Conservation (phyloP, 1,139 yeast genomes). For the Blastobotrys buckinghamii region DNA sequence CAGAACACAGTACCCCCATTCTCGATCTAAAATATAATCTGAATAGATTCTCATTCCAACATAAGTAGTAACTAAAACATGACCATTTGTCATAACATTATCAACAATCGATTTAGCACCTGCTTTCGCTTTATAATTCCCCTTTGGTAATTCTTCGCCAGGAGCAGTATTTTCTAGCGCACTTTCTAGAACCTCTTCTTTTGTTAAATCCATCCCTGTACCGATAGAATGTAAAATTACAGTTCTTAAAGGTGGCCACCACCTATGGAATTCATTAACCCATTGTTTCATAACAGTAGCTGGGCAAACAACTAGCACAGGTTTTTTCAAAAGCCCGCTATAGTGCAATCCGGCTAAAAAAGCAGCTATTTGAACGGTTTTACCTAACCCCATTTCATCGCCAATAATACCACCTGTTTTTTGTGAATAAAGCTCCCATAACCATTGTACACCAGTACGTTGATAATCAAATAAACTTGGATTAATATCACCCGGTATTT, state of each 20-base stretch:
- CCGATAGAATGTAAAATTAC: conserved; percentile 90
- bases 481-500: conserved; percentile 85
- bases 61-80: conserved; percentile 84
- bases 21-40: conserved; percentile 54
- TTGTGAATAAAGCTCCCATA: conserved; percentile 75
- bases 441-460: conserved; percentile 75
- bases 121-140: conserved; percentile 18
- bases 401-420: conserved; percentile 93
- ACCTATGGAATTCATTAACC: conserved; percentile 90
- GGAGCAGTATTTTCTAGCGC: conserved; percentile 45
- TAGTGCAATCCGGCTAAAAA: conserved; percentile 88
- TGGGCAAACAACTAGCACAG: conserved; percentile 86
- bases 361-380: conserved; percentile 86
- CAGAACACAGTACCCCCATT: conserved; percentile 87
- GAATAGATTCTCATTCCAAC: conserved; percentile 82
- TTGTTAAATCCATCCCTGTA: conserved; percentile 63
- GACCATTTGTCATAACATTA: conserved; percentile 54
- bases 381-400: conserved; percentile 97
- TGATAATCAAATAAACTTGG: conserved; percentile 87
- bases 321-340: conserved; percentile 66
- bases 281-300: conserved; percentile 95
- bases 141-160: conserved; percentile 29
- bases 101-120: conserved; percentile 42
- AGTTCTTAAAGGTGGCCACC: conserved; percentile 97
- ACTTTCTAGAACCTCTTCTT: conserved; percentile 46